phyloP scores from a whole-genome alignment of 2,329 filamentous ascomycete species.

The Exophiala lecanii-corni region DNA sequence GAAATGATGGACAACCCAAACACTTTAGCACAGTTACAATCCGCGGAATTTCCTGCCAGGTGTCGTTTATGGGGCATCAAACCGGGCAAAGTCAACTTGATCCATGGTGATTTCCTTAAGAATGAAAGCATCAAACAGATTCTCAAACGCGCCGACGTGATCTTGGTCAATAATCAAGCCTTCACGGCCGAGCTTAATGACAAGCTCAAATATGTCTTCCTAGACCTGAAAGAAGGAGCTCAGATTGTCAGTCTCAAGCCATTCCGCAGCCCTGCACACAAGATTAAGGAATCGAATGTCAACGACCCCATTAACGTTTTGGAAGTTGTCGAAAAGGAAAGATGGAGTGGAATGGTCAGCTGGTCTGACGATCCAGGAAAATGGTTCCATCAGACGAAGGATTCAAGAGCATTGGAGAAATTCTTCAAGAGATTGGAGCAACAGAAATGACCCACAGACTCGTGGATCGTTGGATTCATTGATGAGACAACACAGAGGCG shows the following conservation, averaged over 20 bases:
- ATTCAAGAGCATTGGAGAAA: constrained; percentile 50
- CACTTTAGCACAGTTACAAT: constrained; percentile 73
- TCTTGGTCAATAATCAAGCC: constrained; percentile 96
- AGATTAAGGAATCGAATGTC: constrained; percentile 67
- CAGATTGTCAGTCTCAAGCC: constrained; percentile 88
- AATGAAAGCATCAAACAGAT: constrained; percentile 65
- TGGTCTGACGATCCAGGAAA: constrained; percentile 82
- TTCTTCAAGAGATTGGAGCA: constrained; percentile 39
- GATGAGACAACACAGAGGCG: too few species aligned
- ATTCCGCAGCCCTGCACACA: constrained; percentile 77
- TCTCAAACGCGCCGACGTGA: constrained; percentile 82
- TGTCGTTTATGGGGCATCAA: constrained; percentile 84
- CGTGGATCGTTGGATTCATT: too few species aligned
- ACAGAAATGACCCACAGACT: background rate
- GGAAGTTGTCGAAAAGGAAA: constrained; percentile 67
- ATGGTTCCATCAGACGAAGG: constrained; percentile 85
- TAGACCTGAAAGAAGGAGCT: constrained; percentile 87
- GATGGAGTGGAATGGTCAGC: constrained; percentile 69
- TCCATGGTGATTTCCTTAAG: constrained; percentile 78
- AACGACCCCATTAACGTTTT: constrained; percentile 79
- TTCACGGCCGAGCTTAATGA: constrained; percentile 87
- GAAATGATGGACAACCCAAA: constrained; percentile 93
- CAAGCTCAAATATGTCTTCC: constrained; percentile 77
- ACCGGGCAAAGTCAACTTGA: constrained; percentile 72
- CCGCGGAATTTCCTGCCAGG: constrained; percentile 76